Conservation (phyloP, 2,329 filamentous ascomycete species). For the Cadophora gregata region DNA sequence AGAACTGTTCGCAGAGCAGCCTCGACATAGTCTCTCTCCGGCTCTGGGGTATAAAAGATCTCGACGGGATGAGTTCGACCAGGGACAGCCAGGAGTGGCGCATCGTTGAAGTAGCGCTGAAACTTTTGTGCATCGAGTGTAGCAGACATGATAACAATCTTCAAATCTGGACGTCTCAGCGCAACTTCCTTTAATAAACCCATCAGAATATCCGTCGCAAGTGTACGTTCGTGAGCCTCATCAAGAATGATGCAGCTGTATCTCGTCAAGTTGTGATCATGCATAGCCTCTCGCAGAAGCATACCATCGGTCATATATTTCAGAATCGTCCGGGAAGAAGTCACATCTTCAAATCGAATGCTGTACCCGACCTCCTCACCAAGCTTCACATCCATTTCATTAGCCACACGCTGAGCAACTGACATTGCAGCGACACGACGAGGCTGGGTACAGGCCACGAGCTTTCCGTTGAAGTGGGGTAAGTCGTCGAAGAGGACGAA, state of each 20-base stretch:
- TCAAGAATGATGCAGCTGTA: conserved; percentile 99
- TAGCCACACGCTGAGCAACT: conserved; percentile 94
- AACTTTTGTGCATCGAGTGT: conserved; percentile 98
- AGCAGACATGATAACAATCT: conserved; percentile 99
- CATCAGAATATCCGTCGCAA: conserved; percentile 97
- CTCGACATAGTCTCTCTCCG: conserved; percentile 96
- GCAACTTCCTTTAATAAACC: conserved; percentile 92
- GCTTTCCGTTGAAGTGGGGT: conserved; percentile 82
- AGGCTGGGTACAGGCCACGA: conserved; percentile 96
- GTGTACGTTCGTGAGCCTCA: conserved; percentile 96
- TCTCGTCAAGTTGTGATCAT: conserved; percentile 87
- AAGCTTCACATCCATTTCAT: conserved; percentile 92
- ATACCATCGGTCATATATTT: conserved; percentile 99
- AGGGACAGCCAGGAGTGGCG: conserved; percentile 90
- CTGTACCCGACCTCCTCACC: conserved; percentile 98
- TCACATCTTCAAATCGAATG: conserved; percentile 98
- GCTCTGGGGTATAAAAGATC: conserved; percentile 97
- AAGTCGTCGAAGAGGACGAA: conserved; percentile 98
- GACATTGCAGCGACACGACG: conserved; percentile 98
- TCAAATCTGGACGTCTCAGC: conserved; percentile 81
- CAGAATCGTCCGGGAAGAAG: conserved; percentile 83
- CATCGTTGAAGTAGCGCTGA: conserved; percentile 94
- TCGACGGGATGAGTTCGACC: conserved; percentile 96
- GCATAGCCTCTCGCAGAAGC: conserved; percentile 94
- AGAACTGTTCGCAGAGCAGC: conserved; percentile 92